Base-by-base conservation (phyloP, 306 rosid species). In the Crataegus laevigata region DNA sequence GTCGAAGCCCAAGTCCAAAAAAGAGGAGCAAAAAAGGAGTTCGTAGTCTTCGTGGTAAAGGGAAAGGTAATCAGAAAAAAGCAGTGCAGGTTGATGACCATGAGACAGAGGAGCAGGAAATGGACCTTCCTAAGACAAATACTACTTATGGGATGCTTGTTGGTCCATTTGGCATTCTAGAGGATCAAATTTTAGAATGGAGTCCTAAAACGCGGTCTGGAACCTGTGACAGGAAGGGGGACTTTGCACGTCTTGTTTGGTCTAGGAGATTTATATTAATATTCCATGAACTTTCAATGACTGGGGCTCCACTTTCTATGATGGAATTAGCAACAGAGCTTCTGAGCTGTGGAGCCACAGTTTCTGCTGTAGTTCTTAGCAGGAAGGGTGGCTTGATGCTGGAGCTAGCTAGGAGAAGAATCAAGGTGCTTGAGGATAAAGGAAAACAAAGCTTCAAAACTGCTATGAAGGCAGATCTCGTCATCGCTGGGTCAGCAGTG, bases 221-320 rank as follows among this genome's bases (percentile, higher is more conserved):
- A 76, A 85, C 81, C 14, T 91, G 98, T 76, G 78, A 88, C 68
- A 84, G 87, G 86, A 88, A 87, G 74, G 85, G 87, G 68, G 91
- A 91, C 69, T 94, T 91, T 61, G 84, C 89, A 18, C 84, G 86
- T 28, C 86, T 90, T 63, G 97, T 91, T 69, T 78, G 88, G 91
- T 94, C 92, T 24, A 89, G 87, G 79, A 89, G 93, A 54, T 94
- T 91, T 84, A 78, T 91, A 63, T 75, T 94, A 78, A 81, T 94
- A 71, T 94, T 94, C 81, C 98, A 94, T 73, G 97, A 93, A 66
- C 91, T 91, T 67, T 93, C 98, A n/a, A 88, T 93, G 96, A 94
- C 94, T 18, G 98, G 98, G 50, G 94, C 98, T 67, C 98, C 98
- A 13, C 88, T 89, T 77, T 90, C 98, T 43, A 94, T 91, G 97